These are phyloP conservation scores for Boletus speciosus DNA, from an alignment of 768 basidiomycete genomes.

Conservation along the genomic window DNA sequence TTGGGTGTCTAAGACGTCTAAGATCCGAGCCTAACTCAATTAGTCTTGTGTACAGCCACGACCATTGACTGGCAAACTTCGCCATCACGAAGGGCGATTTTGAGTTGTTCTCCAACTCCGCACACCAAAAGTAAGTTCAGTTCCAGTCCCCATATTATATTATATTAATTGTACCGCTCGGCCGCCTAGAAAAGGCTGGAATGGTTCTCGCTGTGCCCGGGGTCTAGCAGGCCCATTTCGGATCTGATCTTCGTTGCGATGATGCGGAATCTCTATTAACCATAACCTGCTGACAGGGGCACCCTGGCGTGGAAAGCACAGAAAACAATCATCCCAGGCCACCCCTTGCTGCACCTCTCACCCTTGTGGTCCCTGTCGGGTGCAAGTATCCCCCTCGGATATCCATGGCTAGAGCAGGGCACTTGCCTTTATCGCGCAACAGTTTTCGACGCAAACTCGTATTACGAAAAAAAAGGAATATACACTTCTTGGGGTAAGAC, in stretches of 20 bases:
- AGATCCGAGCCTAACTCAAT: slow-evolving; percentile 3
- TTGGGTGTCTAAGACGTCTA: not conserved
- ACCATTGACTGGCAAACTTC: not conserved
- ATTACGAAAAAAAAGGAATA: slow-evolving; percentile 4
- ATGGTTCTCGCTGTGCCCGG: slow-evolving; percentile 12
- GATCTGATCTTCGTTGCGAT: slow-evolving; percentile 28
- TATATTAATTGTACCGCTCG: not conserved
- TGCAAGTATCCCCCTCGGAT: slow-evolving; percentile 15
- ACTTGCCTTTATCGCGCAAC: not conserved
- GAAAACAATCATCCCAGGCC: slow-evolving; percentile 14
- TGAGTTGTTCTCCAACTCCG: not conserved
- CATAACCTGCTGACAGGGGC: slow-evolving; percentile 25
- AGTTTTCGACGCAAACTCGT: not conserved
- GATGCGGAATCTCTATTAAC: slow-evolving; percentile 16
- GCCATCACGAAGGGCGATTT: not conserved
- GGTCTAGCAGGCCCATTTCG: slow-evolving; percentile 13
- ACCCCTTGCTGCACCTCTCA: slow-evolving; percentile 16
- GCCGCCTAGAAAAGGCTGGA: not conserved
- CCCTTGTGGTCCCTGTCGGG: slow-evolving; percentile 10
- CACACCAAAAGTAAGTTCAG: slow-evolving; percentile 3
- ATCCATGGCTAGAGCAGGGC: slow-evolving; percentile 6
- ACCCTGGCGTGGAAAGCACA: slow-evolving; percentile 27
- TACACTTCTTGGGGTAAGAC: slow-evolving; percentile 3
- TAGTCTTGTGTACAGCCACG: slow-evolving; percentile 20
- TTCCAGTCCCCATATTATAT: not conserved